Evolutionary conservation across 1,284 basidiomycete genomes (phyloP), one percentile per base, ranked within the genome.

Genomic region (Ganoderma lucidum): DNA sequence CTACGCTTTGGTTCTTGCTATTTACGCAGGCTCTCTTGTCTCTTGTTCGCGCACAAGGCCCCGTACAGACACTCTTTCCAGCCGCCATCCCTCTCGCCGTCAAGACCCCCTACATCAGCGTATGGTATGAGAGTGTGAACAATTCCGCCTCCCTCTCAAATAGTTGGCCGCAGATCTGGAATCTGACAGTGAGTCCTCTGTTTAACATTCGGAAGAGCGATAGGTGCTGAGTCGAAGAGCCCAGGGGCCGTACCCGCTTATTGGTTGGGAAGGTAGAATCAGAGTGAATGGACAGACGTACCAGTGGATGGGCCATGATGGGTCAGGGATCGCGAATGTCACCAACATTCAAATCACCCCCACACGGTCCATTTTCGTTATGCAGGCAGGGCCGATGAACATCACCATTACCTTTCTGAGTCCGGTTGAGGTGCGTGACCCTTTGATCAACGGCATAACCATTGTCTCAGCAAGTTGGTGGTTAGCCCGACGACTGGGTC

Each of bases 401-500:
- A 12, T 76, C 3, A 74, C 67, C 2, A 62, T 71, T 35, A 76
- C 75, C 2, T 76, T 67, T 63, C 65, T 76, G 9, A 70, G 67
- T 55, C 75, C 75, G 4, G 73, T 76, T 30, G 75, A 76, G 67
- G 75, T 76, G 39, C 30, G 70, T 53, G 14, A 32, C 14, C 23
- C n/a, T 37, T 15, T 42, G 35, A 30, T n/a, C 5, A 30, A 53
- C 2, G 23, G 10, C 12, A 23, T 48, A 12, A 19, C 32, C 3
- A 39, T n/a, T n/a, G 10, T n/a, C 32, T 59, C 4, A 28, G 17
- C 9, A n/a, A 39, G n/a, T 0, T 14, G 10, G 48, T 14, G 10
- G 14, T 12, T 35, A 82, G 77, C 77, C 80, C 0, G 71, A 71
- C 8, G 79, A 83, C 73, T 72, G 76, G 65, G 73, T 79, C 62